phyloP scores from a whole-genome alignment of 495 filamentous ascomycete genomes.

The Darksidea phi region DNA sequence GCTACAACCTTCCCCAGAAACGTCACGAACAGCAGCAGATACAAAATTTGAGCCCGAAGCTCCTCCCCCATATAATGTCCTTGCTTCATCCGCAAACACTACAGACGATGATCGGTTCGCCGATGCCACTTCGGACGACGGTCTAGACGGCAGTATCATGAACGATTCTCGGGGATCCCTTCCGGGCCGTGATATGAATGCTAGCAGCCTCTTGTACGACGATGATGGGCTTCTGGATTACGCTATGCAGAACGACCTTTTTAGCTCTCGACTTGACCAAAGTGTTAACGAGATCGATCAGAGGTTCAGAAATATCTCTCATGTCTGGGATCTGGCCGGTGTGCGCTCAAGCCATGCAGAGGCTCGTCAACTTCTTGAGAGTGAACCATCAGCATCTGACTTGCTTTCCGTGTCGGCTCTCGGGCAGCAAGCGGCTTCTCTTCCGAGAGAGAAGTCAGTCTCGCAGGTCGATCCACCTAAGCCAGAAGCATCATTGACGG shows the following conservation, averaged over 20 bases:
- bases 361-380: not conserved
- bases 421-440: not conserved
- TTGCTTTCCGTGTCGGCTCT: constrained; percentile 5
- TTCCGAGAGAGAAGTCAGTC: not conserved
- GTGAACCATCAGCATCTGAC: not conserved
- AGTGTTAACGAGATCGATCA: not conserved
- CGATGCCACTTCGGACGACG: constrained; percentile 34
- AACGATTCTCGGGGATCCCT: constrained; percentile 3
- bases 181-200: constrained; percentile 9
- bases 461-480: not conserved
- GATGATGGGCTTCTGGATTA: constrained; percentile 35
- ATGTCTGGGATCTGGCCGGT: constrained; percentile 13
- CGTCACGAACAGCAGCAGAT: too few species aligned
- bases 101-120: constrained; percentile 36
- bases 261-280: constrained; percentile 16
- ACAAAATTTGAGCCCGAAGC: too few species aligned
- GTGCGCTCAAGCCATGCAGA: constrained; percentile 14
- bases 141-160: constrained; percentile 16
- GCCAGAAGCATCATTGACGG: constrained; percentile 1
- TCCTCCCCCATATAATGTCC: not conserved
- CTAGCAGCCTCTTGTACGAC: constrained; percentile 30
- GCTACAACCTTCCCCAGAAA: too few species aligned
- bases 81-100: constrained; percentile 22
- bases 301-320: not conserved
- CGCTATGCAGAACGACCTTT: constrained; percentile 23